Evolutionary conservation across 1,284 basidiomycete genomes (phyloP), one percentile per base, ranked within the genome.

Genomic region (Caloboletus firmus): DNA sequence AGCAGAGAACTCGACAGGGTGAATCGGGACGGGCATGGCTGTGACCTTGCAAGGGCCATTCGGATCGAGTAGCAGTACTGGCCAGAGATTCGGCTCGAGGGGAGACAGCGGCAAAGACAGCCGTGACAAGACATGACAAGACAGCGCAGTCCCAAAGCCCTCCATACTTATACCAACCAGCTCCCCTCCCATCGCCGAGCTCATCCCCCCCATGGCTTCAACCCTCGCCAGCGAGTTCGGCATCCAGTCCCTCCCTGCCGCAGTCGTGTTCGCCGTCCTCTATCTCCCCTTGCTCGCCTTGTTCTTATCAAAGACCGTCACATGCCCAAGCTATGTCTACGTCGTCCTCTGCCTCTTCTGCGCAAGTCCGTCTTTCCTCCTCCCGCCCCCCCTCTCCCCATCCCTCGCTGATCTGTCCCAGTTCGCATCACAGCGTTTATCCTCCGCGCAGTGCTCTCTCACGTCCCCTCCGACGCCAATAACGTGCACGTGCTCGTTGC

Each of bases 261-360:
- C 81, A 0, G 61, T 74, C 30, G 54, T 81, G 3, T 81, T 83
- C 52, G 69, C 75, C 3, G 54, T 74, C 12, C 56, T 75, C 8
- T 83, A 81, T 58, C 22, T 64, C 0, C 72, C 70, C 0, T 63
- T 79, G 4, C 53, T 75, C 5, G 55, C 45, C 0, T 72, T 64
- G 59, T 78, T 75, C 55, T 2, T 76, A 74, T 72, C 59, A 10
- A 66, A 24, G 71, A 73, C 81, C 48, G 51, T 79, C 69, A 12
- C 13, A 12, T 66, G 67, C 2, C 73, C 72, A 1, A 74, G 69
- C 0, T 75, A 71, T 55, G 72, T 79, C 12, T 71, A 74, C 54
- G 59, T 75, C 51, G 55, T 73, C 5, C 62, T 81, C 34, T 53
- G 70, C 0, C 28, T 81, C 0, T 83, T 82, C 62, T 81, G 77